Percentiles rank a stretch among this genome's conserved stretches.
phyloP scores from a whole-genome alignment of 495 filamentous ascomycete genomes.

The Aspergillus nidulans region DNA sequence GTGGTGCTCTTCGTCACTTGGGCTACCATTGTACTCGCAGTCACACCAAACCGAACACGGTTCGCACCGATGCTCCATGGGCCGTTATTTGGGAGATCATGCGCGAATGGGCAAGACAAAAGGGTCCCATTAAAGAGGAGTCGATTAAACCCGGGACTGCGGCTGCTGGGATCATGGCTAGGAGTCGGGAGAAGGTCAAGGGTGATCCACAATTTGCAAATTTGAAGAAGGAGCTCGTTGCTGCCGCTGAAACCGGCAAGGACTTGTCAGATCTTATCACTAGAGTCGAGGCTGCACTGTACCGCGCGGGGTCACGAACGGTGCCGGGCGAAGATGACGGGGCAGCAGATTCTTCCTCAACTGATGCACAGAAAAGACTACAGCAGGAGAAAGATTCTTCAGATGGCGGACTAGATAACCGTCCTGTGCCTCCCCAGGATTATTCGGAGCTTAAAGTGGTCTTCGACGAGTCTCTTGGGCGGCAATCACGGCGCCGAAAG shows the following conservation, averaged over 20 bases:
- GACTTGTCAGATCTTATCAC: slow-evolving; percentile 37
- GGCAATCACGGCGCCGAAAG: slow-evolving; percentile 50
- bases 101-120: slow-evolving; percentile 82
- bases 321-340: slow-evolving; percentile 9
- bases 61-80: slow-evolving; percentile 91
- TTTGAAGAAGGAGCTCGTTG: slow-evolving; percentile 35
- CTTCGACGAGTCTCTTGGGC: slow-evolving; percentile 79
- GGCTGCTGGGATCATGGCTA: slow-evolving; percentile 62
- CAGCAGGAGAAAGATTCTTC: slow-evolving; percentile 16
- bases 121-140: slow-evolving; percentile 63
- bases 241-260: slow-evolving; percentile 29
- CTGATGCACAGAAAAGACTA: not conserved
- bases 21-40: slow-evolving; percentile 79
- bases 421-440: not conserved
- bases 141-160: slow-evolving; percentile 63
- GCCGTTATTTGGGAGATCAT: slow-evolving; percentile 87
- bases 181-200: slow-evolving; percentile 24
- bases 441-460: slow-evolving; percentile 54
- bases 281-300: slow-evolving; percentile 45
- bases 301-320: slow-evolving; percentile 29
- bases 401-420: not conserved
- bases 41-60: slow-evolving; percentile 80
- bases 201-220: slow-evolving; percentile 21
- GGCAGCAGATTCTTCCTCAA: slow-evolving; percentile 10
- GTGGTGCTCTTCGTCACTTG: slow-evolving; percentile 72